phyloP scores from a whole-genome alignment of 2,329 filamentous ascomycete species.

The Paecilomyces variotii region DNA sequence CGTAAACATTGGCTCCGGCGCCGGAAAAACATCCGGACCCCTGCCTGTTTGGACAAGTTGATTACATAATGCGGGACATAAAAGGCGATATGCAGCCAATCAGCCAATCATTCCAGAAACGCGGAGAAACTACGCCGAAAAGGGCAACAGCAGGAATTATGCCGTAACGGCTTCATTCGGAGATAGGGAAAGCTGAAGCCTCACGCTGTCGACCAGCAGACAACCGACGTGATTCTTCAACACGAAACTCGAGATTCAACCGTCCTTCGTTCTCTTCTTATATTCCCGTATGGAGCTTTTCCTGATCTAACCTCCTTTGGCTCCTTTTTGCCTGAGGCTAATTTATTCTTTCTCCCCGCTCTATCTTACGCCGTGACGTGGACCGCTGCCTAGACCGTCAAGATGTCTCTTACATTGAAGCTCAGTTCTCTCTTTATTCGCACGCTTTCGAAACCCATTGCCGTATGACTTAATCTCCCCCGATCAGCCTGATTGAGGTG shows the following conservation, averaged over 20 bases:
- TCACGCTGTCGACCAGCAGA: neutral
- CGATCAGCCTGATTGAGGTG: neutral
- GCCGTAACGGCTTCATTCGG: neutral
- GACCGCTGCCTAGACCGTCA: conserved; percentile 2
- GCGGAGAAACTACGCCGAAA: neutral
- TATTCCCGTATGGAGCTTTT: neutral
- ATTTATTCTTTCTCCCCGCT: neutral
- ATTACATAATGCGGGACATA: neutral
- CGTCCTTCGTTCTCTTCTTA: neutral
- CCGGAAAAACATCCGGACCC: conserved; percentile 19
- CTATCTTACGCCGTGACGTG: neutral
- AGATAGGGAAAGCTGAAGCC: neutral
- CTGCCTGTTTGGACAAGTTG: neutral
- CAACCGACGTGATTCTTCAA: neutral
- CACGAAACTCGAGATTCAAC: neutral
- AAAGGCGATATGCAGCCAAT: neutral
- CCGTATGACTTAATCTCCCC: conserved; percentile 38
- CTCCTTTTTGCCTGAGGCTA: neutral
- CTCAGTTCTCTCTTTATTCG: conserved; percentile 57
- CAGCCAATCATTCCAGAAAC: neutral
- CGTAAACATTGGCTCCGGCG: conserved; percentile 28
- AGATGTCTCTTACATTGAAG: conserved; percentile 59
- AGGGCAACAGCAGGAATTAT: neutral
- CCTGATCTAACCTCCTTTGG: neutral
- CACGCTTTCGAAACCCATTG: conserved; percentile 61